Evolutionary conservation across 176 grass and related monocot genomes (phyloP).

Genomic region (Bolboschoenus planiculmis): DNA sequence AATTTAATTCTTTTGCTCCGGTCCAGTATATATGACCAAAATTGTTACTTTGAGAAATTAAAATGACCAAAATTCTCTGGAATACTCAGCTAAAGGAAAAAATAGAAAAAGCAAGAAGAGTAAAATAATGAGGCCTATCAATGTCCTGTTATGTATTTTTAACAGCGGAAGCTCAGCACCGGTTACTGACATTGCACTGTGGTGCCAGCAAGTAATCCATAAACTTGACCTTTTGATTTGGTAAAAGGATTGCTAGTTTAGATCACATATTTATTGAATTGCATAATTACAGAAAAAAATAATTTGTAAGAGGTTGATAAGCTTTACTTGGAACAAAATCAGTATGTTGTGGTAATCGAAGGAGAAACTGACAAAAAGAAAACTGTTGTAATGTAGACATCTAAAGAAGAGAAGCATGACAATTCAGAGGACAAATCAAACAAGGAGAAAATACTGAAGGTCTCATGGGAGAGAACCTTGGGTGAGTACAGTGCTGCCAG

Average conservation of each 20-base stretch:
- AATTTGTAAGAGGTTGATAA: not conserved
- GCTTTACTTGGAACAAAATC: not conserved
- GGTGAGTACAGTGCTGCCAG: conserved; percentile 56
- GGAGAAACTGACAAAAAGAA: not conserved
- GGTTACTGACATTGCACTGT: not conserved
- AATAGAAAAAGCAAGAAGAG: not conserved
- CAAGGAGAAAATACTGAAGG: conserved; percentile 65
- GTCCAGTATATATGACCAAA: not conserved
- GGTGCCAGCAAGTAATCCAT: not conserved
- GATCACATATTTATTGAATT: not conserved
- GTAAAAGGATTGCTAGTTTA: not conserved
- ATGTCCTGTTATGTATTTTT: not conserved
- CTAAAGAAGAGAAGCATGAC: conserved; percentile 30
- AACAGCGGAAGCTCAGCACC: not conserved
- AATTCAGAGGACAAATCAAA: conserved; percentile 33
- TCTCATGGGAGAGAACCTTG: conserved; percentile 70
- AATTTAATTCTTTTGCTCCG: not conserved
- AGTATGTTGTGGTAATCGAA: not conserved
- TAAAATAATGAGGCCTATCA: not conserved
- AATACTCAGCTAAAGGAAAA: not conserved
- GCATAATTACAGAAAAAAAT: not conserved
- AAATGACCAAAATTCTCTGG: not conserved
- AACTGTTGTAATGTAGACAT: conserved; percentile 18
- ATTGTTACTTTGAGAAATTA: not conserved
- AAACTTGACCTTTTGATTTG: not conserved